phyloP scores from a whole-genome alignment of 2,329 filamentous ascomycete species.

The Onygenales sp. region DNA sequence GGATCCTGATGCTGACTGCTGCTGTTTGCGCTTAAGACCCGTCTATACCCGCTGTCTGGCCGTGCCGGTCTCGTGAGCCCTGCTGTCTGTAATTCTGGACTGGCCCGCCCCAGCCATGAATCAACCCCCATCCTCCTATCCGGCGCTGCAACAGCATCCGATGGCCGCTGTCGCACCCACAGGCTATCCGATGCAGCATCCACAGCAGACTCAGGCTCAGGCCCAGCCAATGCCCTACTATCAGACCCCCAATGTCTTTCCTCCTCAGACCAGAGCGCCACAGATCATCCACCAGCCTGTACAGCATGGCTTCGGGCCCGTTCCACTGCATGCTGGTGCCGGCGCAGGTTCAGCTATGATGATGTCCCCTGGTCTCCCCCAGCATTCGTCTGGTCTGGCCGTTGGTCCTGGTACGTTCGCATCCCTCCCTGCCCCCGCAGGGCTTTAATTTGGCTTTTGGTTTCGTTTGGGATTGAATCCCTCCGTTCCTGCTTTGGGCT shows the following conservation, averaged over 20 bases:
- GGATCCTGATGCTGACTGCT: too few relatives aligned
- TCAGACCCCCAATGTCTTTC: conserved; percentile 6
- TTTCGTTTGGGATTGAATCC: background rate
- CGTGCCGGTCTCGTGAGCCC: too few relatives aligned
- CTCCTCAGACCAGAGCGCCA: conserved; percentile 6
- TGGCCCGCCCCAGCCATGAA: conserved; percentile 6
- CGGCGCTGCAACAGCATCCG: conserved; percentile 13
- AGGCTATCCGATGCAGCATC: conserved; percentile 6
- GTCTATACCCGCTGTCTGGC: too few relatives aligned
- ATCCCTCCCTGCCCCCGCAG: background rate
- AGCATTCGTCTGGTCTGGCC: conserved; percentile 5
- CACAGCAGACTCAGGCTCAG: conserved; percentile 4
- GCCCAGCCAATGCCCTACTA: conserved; percentile 8
- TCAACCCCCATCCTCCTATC: conserved; percentile 8
- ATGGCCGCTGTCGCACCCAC: conserved; percentile 6
- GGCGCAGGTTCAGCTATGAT: conserved; percentile 8
- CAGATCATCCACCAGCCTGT: conserved; percentile 8
- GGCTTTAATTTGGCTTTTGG: background rate
- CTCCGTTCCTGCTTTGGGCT: background rate
- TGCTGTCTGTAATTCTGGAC: too few relatives aligned
- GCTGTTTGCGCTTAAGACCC: background rate
- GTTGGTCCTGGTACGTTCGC: conserved; percentile 9
- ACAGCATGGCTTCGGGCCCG: conserved; percentile 7
- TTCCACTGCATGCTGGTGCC: conserved; percentile 8
- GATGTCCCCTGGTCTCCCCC: conserved; percentile 10